Evolutionary conservation across 768 basidiomycete species (phyloP), one percentile per base, ranked within the genome.

Genomic region (Calocybe indica): DNA sequence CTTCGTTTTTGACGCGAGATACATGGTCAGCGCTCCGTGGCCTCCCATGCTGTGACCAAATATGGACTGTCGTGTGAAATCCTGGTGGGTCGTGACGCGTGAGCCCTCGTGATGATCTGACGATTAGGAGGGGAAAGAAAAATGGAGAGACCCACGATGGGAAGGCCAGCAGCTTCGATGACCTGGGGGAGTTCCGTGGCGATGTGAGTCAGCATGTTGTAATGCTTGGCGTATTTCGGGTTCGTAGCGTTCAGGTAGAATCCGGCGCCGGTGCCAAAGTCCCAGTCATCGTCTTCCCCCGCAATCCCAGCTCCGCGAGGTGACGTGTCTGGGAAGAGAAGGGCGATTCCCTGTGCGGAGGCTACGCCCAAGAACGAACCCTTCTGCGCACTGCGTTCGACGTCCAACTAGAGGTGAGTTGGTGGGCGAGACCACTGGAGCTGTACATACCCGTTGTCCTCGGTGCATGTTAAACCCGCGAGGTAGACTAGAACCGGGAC

Each of bases 11-110:
- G 90, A 84, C 46, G 81, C 73, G 39, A 98, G 83, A 66, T 97
- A 97, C 35, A 97, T 67, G 11, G 88, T 87, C 28, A 99, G 76
- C 9, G 96, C 92, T 6, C 96, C 96, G 60, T 96, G 93, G 1
- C 96, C 96, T 48, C 90, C 92, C 96, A 98, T 99, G 39, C 89
- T 92, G 66, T 99, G 96, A 7, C 96, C 96, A 59, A 92, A 88
- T 58, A 98, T 85, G 14, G 92, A 92, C 60, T 89, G 83, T 43
- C 88, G 82, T 31, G 71, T 74, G 55, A 85, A 75, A 70, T 98
- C 92, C 91, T 93, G 39, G 30, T 22, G 22, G 22, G 22, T 22
- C 22, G 5, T 33, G 36, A 53, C 36, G 41, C 52, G 12, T n/a
- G 40, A 6, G 22, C 22, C 22, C 22, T 22, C 22, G 22, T 22